These are phyloP conservation scores for Pyrenophora graminea DNA, from an alignment of 2,329 filamentous ascomycete genomes.

Conservation along the genomic window DNA sequence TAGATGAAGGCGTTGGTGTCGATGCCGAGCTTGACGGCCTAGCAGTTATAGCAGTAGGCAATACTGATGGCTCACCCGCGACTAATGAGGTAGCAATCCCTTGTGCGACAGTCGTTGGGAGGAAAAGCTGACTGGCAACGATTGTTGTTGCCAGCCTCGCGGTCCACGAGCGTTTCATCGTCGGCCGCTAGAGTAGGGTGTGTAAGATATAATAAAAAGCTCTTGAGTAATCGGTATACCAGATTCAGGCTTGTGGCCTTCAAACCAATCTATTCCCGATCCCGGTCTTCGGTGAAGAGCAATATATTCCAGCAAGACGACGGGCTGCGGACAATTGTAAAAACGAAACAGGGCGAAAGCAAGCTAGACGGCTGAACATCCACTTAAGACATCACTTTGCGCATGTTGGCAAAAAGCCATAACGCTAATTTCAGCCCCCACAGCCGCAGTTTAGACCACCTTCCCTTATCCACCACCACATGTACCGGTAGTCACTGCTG, in stretches of 20 bases:
- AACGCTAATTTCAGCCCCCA: conserved; percentile 8
- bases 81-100: background rate
- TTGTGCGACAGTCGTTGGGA: conserved; percentile 8
- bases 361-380: background rate
- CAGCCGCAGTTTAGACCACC: conserved; percentile 11
- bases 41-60: background rate
- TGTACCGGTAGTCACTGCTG: conserved; percentile 1
- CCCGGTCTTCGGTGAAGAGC: background rate
- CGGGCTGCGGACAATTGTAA: background rate
- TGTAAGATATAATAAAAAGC: background rate
- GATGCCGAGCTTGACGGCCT: conserved; percentile 7
- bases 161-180: conserved; percentile 16
- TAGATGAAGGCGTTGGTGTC: conserved; percentile 22
- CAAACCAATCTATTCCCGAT: background rate
- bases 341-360: background rate
- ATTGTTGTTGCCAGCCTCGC: conserved; percentile 17
- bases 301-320: background rate
- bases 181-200: background rate
- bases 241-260: background rate
- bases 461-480: conserved; percentile 1
- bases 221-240: background rate
- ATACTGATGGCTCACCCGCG: background rate
- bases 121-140: conserved; percentile 13
- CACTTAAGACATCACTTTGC: conserved; percentile 6
- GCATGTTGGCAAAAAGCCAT: conserved; percentile 3